phyloP scores from a whole-genome alignment of 176 grass and related monocot genomes.

The Triticum timopheevii region DNA sequence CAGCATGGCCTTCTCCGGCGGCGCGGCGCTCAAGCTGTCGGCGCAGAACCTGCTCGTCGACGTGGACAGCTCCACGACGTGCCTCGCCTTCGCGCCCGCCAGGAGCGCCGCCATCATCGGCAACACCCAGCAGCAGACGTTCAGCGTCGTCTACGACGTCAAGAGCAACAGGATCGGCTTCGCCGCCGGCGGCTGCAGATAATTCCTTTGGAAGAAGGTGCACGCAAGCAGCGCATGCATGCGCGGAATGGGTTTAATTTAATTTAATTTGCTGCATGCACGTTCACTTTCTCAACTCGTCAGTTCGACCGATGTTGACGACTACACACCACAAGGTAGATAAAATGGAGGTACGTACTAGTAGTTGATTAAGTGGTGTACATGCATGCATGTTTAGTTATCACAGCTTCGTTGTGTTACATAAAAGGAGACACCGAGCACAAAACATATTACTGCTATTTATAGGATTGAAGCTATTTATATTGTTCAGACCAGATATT shows the following conservation, averaged over 20 bases:
- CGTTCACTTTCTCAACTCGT: background rate
- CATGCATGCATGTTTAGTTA: constrained; percentile 6
- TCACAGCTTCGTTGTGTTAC: constrained; percentile 14
- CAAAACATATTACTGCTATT: background rate
- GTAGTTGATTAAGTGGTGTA: background rate
- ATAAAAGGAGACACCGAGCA: background rate
- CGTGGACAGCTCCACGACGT: constrained; percentile 62
- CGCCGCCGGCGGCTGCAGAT: constrained; percentile 62
- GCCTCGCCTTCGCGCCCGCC: constrained; percentile 65
- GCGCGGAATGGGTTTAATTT: background rate
- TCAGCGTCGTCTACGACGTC: constrained; percentile 83
- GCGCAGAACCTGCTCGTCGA: constrained; percentile 61
- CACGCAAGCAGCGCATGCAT: background rate
- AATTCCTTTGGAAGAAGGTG: background rate
- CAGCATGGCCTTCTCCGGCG: constrained; percentile 59
- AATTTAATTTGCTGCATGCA: background rate
- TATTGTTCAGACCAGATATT: background rate
- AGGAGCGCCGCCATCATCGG: constrained; percentile 71
- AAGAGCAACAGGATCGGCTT: constrained; percentile 61
- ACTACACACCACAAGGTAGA: background rate
- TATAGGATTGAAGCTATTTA: constrained; percentile 9
- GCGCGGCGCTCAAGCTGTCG: constrained; percentile 47
- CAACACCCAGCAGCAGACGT: constrained; percentile 80
- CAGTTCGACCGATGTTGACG: background rate
- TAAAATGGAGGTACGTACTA: background rate